These are phyloP conservation scores for Russula abietina DNA, from an alignment of 768 basidiomycete genomes.

Conservation along the genomic window DNA sequence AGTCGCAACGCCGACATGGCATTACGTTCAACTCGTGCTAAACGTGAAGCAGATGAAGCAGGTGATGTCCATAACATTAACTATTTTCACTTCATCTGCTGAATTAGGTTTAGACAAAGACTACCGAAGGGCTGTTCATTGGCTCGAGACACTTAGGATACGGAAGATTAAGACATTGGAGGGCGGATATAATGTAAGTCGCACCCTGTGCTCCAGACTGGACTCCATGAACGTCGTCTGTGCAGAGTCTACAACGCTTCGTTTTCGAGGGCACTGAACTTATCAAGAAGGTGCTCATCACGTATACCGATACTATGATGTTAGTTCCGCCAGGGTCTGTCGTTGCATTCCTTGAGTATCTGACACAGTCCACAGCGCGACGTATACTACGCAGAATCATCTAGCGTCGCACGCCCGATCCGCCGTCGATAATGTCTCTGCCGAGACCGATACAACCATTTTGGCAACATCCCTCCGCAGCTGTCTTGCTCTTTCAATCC, in stretches of 20 bases:
- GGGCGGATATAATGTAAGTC: slow-evolving; percentile 67
- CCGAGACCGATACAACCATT: slow-evolving; percentile 61
- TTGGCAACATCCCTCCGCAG: slow-evolving; percentile 53
- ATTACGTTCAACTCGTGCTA: slow-evolving; percentile 70
- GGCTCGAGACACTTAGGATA: slow-evolving; percentile 85
- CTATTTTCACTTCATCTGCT: neutral
- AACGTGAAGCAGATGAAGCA: slow-evolving; percentile 88
- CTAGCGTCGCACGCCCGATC: slow-evolving; percentile 58
- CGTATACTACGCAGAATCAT: slow-evolving; percentile 67
- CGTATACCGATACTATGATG: slow-evolving; percentile 79
- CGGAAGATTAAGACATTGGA: slow-evolving; percentile 77
- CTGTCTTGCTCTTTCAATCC: slow-evolving; percentile 57
- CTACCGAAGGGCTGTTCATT: slow-evolving; percentile 83
- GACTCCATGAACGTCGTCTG: slow-evolving; percentile 1
- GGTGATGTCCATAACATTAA: slow-evolving; percentile 39
- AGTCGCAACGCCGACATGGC: slow-evolving; percentile 57
- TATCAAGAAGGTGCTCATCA: slow-evolving; percentile 58
- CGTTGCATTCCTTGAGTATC: neutral
- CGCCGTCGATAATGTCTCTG: slow-evolving; percentile 59
- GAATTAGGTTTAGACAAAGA: slow-evolving; percentile 59
- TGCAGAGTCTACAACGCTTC: slow-evolving; percentile 75
- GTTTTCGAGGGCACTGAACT: slow-evolving; percentile 61
- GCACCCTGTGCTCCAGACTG: neutral
- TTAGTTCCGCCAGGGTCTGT: slow-evolving; percentile 32
- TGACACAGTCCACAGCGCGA: slow-evolving; percentile 50